Conservation (phyloP, 1,139 yeast species). For the Spathaspora jeffriesii region DNA sequence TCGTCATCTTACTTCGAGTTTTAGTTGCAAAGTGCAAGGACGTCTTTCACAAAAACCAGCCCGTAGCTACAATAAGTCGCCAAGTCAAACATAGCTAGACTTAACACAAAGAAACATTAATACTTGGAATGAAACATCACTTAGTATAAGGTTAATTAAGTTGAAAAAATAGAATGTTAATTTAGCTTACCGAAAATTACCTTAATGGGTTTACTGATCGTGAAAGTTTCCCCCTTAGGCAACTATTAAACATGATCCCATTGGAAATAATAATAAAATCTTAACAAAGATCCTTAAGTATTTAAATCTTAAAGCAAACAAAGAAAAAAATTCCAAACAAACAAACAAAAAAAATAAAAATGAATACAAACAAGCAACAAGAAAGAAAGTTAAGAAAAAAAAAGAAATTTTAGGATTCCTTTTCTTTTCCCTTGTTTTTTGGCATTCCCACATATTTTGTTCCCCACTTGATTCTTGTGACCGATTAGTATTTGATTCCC, state of each 20-base stretch:
- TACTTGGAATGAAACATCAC: not conserved
- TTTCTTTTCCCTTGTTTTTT: not conserved
- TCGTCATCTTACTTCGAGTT: not conserved
- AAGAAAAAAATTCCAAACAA: not conserved
- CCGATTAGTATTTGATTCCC: slow-evolving; percentile 2
- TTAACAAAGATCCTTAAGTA: not conserved
- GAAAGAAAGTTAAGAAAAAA: not conserved
- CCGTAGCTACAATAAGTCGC: not conserved
- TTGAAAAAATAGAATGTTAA: too few relatives aligned
- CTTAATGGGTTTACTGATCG: not conserved
- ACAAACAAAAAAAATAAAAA: not conserved
- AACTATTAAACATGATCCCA: not conserved
- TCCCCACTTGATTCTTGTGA: not conserved
- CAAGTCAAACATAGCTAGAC: not conserved
- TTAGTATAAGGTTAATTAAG: too few relatives aligned
- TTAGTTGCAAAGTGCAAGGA: not conserved
- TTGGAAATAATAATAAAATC: not conserved
- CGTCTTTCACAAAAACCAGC: not conserved
- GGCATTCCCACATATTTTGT: slow-evolving; percentile 1
- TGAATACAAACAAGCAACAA: not conserved
- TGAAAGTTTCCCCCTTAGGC: not conserved
- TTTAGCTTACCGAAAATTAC: not conserved
- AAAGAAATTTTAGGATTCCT: not conserved
- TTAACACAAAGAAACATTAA: not conserved
- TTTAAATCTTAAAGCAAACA: not conserved